Base-by-base conservation (phyloP, 306 rosid genomes). In the Ormosia emarginata region DNA sequence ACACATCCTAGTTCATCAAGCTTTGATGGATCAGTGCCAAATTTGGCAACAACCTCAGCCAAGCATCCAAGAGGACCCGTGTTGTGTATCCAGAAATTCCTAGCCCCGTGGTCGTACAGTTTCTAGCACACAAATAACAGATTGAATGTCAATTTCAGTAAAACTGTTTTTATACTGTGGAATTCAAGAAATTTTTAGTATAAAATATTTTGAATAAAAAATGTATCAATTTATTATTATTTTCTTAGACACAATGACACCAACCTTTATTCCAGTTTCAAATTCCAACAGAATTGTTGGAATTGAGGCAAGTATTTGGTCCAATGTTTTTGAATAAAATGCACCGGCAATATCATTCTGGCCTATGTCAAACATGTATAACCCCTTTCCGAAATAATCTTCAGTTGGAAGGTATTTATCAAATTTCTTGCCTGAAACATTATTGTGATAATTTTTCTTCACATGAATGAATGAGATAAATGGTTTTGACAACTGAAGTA, bases 361-460 rank as follows among this genome's bases (percentile, higher is more conserved):
- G 77, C 98, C 98, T 63, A 91, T 89, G 80, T 91, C 98, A 72
- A 93, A 90, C 97, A 90, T 86, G 85, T 93, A 93, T 18, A 93
- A 82, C 47, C 91, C 98, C 81, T 86, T 86, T 18, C 44, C 61
- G 41, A 91, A 93, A 57, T 39, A 83, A 44, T 90, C 90, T 76
- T 90, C 89, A 11, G 79, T 0, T 2, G 98, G 98, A 29, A 91
- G 82, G 44, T 85, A 93, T 84, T 67, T 84, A 1, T 69, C 61
- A 77, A 69, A 67, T 71, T 85, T 86, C 81, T 47, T 84, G 15
- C 84, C 95, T 90, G 83, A 81, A 77, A 67, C 44, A 67, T 52
- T 32, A 1, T n/a, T 6, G 69, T 24, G 47, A 17, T n/a, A 11
- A 58, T 18, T 7, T 49, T 11, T 43, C 39, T 64, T 49, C 8